A percentile compares a stretch with the other conserved stretches of the same genome.
Evolutionary conservation across 345 rosid species (phyloP).

Genomic region (Bruguiera sexangula): DNA sequence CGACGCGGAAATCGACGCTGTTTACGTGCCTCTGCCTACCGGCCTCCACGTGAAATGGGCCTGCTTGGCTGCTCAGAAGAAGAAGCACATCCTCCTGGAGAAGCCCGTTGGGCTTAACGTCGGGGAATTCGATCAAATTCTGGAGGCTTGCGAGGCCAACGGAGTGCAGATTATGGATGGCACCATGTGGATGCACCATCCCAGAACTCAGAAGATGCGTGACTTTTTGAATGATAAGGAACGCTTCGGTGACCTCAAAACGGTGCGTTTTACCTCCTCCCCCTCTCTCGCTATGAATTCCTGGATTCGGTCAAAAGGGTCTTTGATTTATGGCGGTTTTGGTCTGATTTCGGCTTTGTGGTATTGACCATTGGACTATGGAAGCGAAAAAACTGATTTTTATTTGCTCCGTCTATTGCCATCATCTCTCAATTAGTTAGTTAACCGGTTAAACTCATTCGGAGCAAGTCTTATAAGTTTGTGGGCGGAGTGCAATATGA

Average conservation of each 20-base stretch:
- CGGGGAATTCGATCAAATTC: constrained; percentile 49
- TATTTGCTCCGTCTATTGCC: too few species aligned
- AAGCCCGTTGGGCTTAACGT: constrained; percentile 57
- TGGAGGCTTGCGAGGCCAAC: constrained; percentile 56
- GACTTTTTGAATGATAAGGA: constrained; percentile 23
- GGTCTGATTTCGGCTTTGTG: background rate
- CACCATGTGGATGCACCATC: constrained; percentile 70
- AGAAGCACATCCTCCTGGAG: constrained; percentile 63
- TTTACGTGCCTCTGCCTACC: constrained; percentile 61
- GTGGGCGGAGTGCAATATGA: too few species aligned
- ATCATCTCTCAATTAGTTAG: too few species aligned
- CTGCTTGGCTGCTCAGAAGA: constrained; percentile 44
- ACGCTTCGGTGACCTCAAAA: constrained; percentile 41
- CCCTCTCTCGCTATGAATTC: too few species aligned
- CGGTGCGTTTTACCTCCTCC: constrained; percentile 24
- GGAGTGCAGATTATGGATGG: constrained; percentile 83
- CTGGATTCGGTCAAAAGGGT: too few species aligned
- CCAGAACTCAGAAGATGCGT: constrained; percentile 48
- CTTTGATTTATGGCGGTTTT: background rate
- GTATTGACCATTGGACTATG: background rate
- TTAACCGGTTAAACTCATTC: too few species aligned
- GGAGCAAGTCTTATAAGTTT: too few species aligned
- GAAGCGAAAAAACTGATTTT: too few species aligned
- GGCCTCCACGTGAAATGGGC: constrained; percentile 56
- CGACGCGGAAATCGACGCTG: constrained; percentile 52